Evolutionary conservation across 192 early-diverging fungal species (phyloP).

Genomic region (Chytriomyces sp.): DNA sequence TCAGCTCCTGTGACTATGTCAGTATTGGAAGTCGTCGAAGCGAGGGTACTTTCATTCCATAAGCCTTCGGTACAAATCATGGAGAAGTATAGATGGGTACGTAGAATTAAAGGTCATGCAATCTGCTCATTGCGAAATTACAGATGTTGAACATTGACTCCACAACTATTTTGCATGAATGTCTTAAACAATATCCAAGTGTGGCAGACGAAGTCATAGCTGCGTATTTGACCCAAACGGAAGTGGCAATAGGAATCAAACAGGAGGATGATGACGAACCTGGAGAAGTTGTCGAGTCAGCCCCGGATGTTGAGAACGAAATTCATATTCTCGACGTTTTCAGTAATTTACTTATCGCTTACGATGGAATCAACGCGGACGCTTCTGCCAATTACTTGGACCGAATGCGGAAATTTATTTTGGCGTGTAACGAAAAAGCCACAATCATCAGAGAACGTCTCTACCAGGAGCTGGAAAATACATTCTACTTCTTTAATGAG

Average conservation of each 20-base stretch:
- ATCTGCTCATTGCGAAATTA: background rate
- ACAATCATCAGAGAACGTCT: conserved; percentile 45
- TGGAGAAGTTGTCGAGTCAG: conserved; percentile 26
- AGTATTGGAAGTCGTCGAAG: conserved; percentile 37
- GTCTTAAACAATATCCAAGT: conserved; percentile 44
- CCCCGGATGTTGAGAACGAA: conserved; percentile 48
- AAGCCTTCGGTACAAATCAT: conserved; percentile 24
- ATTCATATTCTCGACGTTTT: conserved; percentile 50
- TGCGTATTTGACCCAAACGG: conserved; percentile 22
- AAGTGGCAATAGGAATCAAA: conserved; percentile 13
- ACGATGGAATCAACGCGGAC: conserved; percentile 45
- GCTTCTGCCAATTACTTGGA: conserved; percentile 37
- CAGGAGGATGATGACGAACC: conserved; percentile 7
- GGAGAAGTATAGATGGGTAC: conserved; percentile 44
- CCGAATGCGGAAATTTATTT: conserved; percentile 46
- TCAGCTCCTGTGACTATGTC: conserved; percentile 31
- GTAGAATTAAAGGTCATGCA: conserved; percentile 7
- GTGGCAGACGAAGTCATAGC: conserved; percentile 45
- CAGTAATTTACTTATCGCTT: conserved; percentile 54
- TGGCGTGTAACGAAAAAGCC: conserved; percentile 37
- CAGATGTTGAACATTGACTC: conserved; percentile 48
- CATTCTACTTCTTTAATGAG: conserved; percentile 61
- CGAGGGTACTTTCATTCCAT: conserved; percentile 25
- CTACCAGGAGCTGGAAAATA: conserved; percentile 51
- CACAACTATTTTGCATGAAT: conserved; percentile 49